Conservation (phyloP, 345 rosid species). For the Camelina hispida region DNA sequence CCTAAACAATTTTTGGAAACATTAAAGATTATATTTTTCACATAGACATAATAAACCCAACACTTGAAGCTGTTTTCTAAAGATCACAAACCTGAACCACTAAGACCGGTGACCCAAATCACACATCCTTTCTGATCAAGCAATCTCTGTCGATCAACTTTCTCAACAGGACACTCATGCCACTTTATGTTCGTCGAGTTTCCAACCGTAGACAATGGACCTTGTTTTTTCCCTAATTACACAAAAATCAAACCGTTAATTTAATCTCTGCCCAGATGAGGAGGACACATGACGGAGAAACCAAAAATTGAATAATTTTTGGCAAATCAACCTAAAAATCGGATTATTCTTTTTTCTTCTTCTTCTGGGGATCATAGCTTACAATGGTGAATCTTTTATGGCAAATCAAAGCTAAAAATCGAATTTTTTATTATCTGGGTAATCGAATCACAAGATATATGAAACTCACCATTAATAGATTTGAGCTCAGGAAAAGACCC, state of each 20-base stretch:
- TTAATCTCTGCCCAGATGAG: neutral
- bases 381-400: too few species aligned
- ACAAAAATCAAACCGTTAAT: neutral
- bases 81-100: conserved; percentile 77
- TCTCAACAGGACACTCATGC: conserved; percentile 74
- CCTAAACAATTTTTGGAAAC: conserved; percentile 46
- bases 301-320: neutral
- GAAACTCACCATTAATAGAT: conserved; percentile 38
- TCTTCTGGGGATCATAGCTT: too few species aligned
- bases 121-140: conserved; percentile 87
- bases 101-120: conserved; percentile 84
- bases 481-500: conserved; percentile 42
- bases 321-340: too few species aligned
- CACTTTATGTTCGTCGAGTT: conserved; percentile 74
- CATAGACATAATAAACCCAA: neutral
- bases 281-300: neutral
- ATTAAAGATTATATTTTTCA: conserved; percentile 14
- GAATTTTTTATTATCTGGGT: neutral
- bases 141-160: conserved; percentile 63
- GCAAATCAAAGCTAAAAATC: too few species aligned
- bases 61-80: neutral
- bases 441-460: neutral
- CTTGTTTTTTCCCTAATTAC: conserved; percentile 55
- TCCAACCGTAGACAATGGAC: conserved; percentile 53
- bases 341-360: too few species aligned